Evolutionary conservation across 805 yeast genomes (phyloP).

Genomic region (Spencermartinsiella europaea): DNA sequence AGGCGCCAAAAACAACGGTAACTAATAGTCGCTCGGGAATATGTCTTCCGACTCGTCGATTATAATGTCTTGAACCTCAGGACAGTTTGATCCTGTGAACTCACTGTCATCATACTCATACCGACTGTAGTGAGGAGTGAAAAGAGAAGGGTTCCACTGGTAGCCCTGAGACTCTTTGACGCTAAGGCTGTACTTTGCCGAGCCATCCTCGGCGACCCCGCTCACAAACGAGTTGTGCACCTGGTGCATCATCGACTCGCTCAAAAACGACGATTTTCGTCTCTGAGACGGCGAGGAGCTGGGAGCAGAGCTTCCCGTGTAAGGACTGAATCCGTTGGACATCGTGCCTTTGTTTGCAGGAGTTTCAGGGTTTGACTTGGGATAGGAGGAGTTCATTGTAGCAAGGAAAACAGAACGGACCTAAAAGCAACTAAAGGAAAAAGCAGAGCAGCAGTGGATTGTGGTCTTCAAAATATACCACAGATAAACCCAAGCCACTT

Average conservation of each 20-base stretch:
- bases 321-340: background rate
- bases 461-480: no score
- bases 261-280: slow-evolving; percentile 22
- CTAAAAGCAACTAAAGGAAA: no score
- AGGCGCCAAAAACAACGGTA: background rate
- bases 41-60: slow-evolving; percentile 20
- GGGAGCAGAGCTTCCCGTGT: background rate
- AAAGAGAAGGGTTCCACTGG: slow-evolving; percentile 27
- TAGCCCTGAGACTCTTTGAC: slow-evolving; percentile 28
- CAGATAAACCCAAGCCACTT: no score
- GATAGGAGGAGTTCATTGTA: background rate
- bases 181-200: slow-evolving; percentile 20
- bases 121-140: slow-evolving; percentile 14
- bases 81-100: slow-evolving; percentile 14
- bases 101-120: slow-evolving; percentile 13
- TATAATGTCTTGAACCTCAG: slow-evolving; percentile 21
- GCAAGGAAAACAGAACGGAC: no score
- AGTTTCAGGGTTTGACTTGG: background rate
- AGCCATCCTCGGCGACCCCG: slow-evolving; percentile 23
- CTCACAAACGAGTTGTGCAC: slow-evolving; percentile 21
- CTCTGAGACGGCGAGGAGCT: slow-evolving; percentile 9
- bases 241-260: slow-evolving; percentile 26
- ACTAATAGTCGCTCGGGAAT: slow-evolving; percentile 18
- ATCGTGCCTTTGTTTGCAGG: background rate
- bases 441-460: no score